Percentiles rank a stretch among this genome's conserved stretches.
phyloP scores from a whole-genome alignment of 1,139 yeast genomes.

The Geotrichum histeridarum region DNA sequence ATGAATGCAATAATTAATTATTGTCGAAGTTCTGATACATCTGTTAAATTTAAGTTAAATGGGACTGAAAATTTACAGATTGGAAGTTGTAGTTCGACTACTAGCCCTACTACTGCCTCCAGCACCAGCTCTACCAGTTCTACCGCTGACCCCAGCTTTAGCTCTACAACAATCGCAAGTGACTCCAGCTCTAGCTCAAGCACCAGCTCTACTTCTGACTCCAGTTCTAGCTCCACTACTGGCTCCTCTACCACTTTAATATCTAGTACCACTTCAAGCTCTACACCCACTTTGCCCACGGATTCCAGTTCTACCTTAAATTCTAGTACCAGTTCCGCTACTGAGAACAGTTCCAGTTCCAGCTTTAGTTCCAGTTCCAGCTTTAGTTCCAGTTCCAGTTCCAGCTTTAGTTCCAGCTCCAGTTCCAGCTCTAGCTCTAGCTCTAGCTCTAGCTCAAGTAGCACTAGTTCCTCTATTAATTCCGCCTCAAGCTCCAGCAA shows the following conservation, averaged over 20 bases:
- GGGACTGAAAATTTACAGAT: no score
- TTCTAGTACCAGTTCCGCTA: neutral
- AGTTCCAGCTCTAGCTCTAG: neutral
- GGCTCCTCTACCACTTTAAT: neutral
- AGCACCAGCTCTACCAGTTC: no score
- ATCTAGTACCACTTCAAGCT: neutral
- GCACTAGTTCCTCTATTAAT: neutral
- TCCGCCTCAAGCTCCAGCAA: neutral
- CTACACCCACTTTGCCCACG: neutral
- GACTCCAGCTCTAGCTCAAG: no score
- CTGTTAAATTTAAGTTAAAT: no score
- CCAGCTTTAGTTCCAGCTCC: neutral
- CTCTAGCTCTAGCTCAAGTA: neutral
- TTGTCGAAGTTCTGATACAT: no score
- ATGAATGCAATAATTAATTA: no score
- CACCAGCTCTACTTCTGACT: no score
- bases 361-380: neutral
- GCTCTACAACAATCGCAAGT: no score
- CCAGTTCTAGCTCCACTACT: no score
- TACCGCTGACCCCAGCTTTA: no score
- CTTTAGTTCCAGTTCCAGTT: neutral
- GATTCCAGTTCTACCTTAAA: neutral
- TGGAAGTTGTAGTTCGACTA: no score
- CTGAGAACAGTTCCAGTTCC: neutral
- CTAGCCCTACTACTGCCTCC: no score